Evolutionary conservation across 1,284 basidiomycete species (phyloP).

Genomic region (Microbotryum silenes-acaulis): DNA sequence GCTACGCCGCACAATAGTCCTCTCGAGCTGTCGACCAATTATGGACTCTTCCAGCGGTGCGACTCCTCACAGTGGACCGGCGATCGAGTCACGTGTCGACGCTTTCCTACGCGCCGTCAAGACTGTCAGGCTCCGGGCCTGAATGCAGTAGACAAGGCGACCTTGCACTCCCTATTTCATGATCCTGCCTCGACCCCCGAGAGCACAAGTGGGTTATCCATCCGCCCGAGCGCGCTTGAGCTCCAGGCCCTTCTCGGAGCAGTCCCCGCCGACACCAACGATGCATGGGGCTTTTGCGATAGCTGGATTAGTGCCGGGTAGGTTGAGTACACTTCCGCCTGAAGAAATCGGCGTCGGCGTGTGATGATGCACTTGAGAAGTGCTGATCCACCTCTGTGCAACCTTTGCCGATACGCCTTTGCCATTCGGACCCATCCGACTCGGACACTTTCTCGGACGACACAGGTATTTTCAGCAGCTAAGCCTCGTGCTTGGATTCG

Average conservation of each 20-base stretch:
- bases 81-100: not conserved
- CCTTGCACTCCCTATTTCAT: too few species aligned
- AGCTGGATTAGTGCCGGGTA: constrained; percentile 10
- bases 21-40: not conserved
- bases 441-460: not conserved
- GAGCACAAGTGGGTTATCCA: too few species aligned
- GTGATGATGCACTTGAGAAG: not conserved
- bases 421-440: too few species aligned
- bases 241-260: not conserved
- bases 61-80: not conserved
- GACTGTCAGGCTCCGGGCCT: not conserved
- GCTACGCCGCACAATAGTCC: not conserved
- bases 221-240: not conserved
- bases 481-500: not conserved
- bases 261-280: not conserved
- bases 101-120: constrained; percentile 2
- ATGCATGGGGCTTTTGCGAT: constrained; percentile 8
- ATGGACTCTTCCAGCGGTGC: constrained; percentile 9
- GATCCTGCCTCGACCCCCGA: too few species aligned
- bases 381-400: not conserved
- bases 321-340: not conserved
- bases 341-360: not conserved
- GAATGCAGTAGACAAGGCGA: too few species aligned
- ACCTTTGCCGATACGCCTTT: not conserved
- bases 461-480: constrained; percentile 7